Evolutionary conservation across 73 alveolate species (phyloP).

Genomic region (Blepharisma japonicum): DNA sequence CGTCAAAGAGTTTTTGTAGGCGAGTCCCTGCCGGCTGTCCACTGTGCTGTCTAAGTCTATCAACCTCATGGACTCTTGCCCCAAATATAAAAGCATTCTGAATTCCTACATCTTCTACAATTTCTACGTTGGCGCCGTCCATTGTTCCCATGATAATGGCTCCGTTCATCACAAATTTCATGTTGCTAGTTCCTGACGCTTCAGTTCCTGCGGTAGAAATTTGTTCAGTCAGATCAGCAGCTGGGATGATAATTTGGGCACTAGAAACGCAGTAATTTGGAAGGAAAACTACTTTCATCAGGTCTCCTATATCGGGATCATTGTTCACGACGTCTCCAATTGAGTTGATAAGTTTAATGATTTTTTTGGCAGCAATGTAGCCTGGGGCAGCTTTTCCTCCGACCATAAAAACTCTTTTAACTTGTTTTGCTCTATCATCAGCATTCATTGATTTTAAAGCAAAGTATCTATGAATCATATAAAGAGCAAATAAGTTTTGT

Average conservation of each 20-base stretch:
- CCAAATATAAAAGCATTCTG: constrained; percentile 78
- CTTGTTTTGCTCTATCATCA: constrained; percentile 30
- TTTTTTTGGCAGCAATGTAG: constrained; percentile 52
- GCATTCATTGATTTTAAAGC: constrained; percentile 43
- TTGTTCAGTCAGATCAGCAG: constrained; percentile 95
- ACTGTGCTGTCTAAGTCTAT: constrained; percentile 42
- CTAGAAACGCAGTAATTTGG: constrained; percentile 95
- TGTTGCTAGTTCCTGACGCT: constrained; percentile 76
- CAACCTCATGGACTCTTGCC: constrained; percentile 60
- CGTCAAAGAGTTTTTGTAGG: neutral
- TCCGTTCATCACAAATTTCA: constrained; percentile 97
- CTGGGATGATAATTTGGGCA: constrained; percentile 97
- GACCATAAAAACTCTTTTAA: constrained; percentile 73
- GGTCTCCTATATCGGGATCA: constrained; percentile 47
- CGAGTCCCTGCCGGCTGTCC: constrained; percentile 49
- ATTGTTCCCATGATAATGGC: constrained; percentile 94
- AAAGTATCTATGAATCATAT: constrained; percentile 53
- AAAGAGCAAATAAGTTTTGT: constrained; percentile 85
- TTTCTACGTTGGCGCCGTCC: constrained; percentile 99
- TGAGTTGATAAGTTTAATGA: constrained; percentile 17
- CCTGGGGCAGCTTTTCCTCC: constrained; percentile 99
- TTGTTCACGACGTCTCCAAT: constrained; percentile 19
- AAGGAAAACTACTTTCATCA: constrained; percentile 72
- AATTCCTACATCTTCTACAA: constrained; percentile 96
- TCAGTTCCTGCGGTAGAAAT: constrained; percentile 99